Conservation (phyloP, 1,284 basidiomycete genomes). For the Puccinia novopanici region DNA sequence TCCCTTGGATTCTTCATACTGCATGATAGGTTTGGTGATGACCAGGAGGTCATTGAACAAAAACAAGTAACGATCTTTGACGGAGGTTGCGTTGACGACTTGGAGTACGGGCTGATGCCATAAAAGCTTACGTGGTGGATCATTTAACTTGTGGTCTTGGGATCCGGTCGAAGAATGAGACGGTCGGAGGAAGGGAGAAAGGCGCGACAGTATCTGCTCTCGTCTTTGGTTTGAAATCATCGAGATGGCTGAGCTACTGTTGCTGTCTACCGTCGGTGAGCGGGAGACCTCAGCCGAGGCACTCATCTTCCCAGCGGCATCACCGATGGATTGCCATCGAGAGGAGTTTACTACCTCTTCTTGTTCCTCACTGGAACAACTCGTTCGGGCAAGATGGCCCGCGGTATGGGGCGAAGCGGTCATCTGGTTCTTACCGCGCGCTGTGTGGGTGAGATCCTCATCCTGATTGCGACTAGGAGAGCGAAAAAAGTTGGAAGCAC, state of each 20-base stretch:
- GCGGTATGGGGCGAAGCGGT: background rate
- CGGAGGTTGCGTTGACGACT: slow-evolving; percentile 86
- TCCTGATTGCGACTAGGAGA: slow-evolving; percentile 21
- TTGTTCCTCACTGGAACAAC: slow-evolving; percentile 14
- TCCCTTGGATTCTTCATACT: slow-evolving; percentile 68
- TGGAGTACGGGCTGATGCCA: slow-evolving; percentile 84
- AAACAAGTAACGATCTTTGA: slow-evolving; percentile 94
- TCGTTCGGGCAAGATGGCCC: background rate
- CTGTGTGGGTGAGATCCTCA: background rate
- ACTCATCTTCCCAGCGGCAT: slow-evolving; percentile 31
- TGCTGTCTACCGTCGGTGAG: slow-evolving; percentile 12
- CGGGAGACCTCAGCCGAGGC: slow-evolving; percentile 20
- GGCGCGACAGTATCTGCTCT: slow-evolving; percentile 56
- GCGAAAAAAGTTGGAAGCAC: slow-evolving; percentile 44
- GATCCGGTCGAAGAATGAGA: slow-evolving; percentile 59
- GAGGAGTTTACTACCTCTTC: slow-evolving; percentile 25
- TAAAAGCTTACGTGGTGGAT: slow-evolving; percentile 80
- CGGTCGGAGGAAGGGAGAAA: slow-evolving; percentile 66
- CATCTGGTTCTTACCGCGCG: background rate
- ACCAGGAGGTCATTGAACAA: slow-evolving; percentile 91
- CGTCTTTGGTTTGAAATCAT: slow-evolving; percentile 31
- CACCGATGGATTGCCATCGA: slow-evolving; percentile 36
- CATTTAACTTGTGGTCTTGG: slow-evolving; percentile 71
- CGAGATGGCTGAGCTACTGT: slow-evolving; percentile 19
- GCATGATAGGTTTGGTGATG: slow-evolving; percentile 66